phyloP scores from a whole-genome alignment of 2,329 filamentous ascomycete genomes.

The Ampelomyces quisqualis region DNA sequence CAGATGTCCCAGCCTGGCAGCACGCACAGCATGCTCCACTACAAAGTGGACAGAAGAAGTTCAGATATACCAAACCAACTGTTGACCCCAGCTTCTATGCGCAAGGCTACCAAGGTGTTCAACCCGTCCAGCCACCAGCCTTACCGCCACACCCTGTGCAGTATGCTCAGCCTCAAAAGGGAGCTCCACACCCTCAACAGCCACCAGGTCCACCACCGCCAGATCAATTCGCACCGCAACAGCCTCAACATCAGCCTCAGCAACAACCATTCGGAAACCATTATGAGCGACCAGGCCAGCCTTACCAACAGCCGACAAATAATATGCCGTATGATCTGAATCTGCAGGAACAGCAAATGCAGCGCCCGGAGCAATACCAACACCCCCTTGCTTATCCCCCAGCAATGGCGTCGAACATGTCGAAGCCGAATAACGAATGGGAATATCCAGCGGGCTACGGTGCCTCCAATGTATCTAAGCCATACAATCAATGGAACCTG shows the following conservation, averaged over 20 bases:
- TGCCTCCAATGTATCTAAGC: conserved; percentile 6
- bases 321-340: conserved; percentile 6
- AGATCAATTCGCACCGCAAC: conserved; percentile 8
- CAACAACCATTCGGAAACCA: conserved; percentile 16
- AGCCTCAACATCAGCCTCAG: conserved; percentile 4
- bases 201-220: conserved; percentile 17
- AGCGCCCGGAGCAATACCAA: conserved; percentile 10
- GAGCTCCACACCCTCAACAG: conserved; percentile 16
- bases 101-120: conserved; percentile 27
- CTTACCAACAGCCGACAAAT: conserved; percentile 16
- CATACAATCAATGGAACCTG: conserved; percentile 14
- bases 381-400: conserved; percentile 12
- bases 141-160: conserved; percentile 8
- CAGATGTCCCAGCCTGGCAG: conserved; percentile 41
- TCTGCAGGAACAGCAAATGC: conserved; percentile 12
- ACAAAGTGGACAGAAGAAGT: conserved; percentile 35
- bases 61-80: conserved; percentile 33
- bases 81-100: conserved; percentile 30
- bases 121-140: conserved; percentile 4
- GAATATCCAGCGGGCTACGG: neutral
- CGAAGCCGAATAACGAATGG: conserved; percentile 7
- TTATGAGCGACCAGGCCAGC: conserved; percentile 13
- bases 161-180: conserved; percentile 12
- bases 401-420: conserved; percentile 3
- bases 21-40: conserved; percentile 39